phyloP scores from a whole-genome alignment of 129 eudicot genomes.

The Dittrichia graveolens region DNA sequence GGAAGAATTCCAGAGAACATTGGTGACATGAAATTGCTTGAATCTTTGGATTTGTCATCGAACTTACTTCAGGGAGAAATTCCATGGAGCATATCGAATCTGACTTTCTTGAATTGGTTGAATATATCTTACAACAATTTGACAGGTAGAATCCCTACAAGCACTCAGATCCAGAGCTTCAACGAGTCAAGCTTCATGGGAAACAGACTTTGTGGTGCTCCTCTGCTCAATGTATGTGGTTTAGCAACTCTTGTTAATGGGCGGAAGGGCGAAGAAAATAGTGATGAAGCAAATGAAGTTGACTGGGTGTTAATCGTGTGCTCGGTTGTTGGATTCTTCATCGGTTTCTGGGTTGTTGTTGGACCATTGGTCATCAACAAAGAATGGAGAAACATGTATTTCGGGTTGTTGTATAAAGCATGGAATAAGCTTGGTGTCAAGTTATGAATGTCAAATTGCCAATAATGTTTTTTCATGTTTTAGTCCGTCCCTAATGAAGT shows the following conservation, averaged over 20 bases:
- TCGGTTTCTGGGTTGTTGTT: constrained; percentile 21
- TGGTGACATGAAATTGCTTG: constrained; percentile 39
- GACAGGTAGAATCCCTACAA: constrained; percentile 42
- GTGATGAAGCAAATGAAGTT: not conserved
- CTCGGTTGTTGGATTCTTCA: constrained; percentile 23
- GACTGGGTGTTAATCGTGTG: constrained; percentile 17
- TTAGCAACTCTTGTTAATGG: not conserved
- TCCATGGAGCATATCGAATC: constrained; percentile 35
- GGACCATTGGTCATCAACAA: constrained; percentile 9
- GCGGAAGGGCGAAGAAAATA: constrained; percentile 10
- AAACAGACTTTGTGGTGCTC: constrained; percentile 41
- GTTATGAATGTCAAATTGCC: not conserved
- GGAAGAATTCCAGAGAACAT: constrained; percentile 28
- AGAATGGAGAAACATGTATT: constrained; percentile 23
- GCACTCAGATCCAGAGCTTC: constrained; percentile 46
- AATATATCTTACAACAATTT: constrained; percentile 45
- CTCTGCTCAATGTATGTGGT: constrained; percentile 22
- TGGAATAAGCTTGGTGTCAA: constrained; percentile 16
- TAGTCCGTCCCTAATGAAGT: not conserved
- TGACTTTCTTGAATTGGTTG: constrained; percentile 34
- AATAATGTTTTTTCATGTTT: constrained; percentile 11
- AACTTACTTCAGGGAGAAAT: constrained; percentile 39
- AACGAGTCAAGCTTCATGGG: constrained; percentile 37
- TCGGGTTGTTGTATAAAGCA: constrained; percentile 1
- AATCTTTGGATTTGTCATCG: constrained; percentile 45